Conservation (phyloP, 352 stramenopile genomes). For the Blastocystis hominis region DNA sequence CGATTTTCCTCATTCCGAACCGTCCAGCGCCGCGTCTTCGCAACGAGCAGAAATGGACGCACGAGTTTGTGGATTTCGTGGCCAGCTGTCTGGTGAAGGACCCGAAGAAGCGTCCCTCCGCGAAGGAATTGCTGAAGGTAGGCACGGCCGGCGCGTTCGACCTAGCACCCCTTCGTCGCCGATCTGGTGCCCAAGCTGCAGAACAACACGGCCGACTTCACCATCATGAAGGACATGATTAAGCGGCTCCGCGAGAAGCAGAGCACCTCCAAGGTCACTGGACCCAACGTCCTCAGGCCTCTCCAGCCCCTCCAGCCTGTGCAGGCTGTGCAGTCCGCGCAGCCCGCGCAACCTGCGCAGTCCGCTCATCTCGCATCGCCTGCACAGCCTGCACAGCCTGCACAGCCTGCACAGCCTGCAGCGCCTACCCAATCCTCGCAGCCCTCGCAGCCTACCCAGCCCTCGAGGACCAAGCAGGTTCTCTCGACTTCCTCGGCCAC, state of each 20-base stretch:
- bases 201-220: background rate
- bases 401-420: background rate
- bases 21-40: slow-evolving; percentile 75
- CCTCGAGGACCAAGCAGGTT: too few species aligned
- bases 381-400: background rate
- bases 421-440: background rate
- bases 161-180: slow-evolving; percentile 19
- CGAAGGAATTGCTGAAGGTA: slow-evolving; percentile 49
- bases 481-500: too few species aligned
- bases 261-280: background rate
- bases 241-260: background rate
- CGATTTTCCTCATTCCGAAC: slow-evolving; percentile 93
- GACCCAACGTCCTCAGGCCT: background rate
- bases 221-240: background rate
- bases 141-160: too few species aligned
- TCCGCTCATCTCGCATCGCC: background rate
- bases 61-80: slow-evolving; percentile 62
- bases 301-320: too few species aligned
- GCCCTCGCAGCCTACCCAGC: too few species aligned
- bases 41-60: slow-evolving; percentile 63
- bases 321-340: background rate
- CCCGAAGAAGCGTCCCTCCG: slow-evolving; percentile 55
- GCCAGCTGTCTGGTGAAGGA: slow-evolving; percentile 59
- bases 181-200: background rate
- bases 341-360: background rate